Base-by-base conservation (phyloP, 1,284 basidiomycete species). In the Boletus mariae region DNA sequence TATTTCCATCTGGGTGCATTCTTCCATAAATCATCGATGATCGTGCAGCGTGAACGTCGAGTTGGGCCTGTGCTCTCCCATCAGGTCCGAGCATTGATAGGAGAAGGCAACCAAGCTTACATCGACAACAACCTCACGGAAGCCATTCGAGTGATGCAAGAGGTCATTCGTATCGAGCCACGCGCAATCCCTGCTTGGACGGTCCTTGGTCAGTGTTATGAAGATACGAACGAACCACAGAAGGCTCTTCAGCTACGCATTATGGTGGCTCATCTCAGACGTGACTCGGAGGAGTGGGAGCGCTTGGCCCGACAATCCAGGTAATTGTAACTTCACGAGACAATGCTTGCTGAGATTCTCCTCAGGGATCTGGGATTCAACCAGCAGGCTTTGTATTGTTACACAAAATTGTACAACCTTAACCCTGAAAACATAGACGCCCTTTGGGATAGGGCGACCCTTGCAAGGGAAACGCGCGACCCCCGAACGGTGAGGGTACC, bases 161-260 rank as follows among this genome's bases (percentile, higher is more conserved):
- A 98, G 66, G 91, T 98, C 58, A 94, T 98, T 53, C 83, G 92
- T 9, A 93, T 95, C 53, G 95, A 98, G 68, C 93, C 94, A 2
- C 84, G 89, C 32, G 90, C 93, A 9, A 78, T 80, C 5, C 73
- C 84, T 4, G 92, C 94, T 0, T 98, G 95, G 94, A 82, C 84
- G 9, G 91, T 94, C 0, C 80, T 97, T 4, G 91, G 89, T 1
- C 83, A 87, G 57, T 90, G 89, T 60, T 87, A 91, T 62, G 79
- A 82, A 28, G 88, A 92, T 61, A 72, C 83, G 61, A 77, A 78
- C 1, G 83, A 95, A 53, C 66, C 73, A 3, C 79, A 87, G 50
- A 89, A 87, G 58, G 87, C 86, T 0, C 75, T 97, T 12, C 92
- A 94, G 67, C 79, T 94, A 55, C 79, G 89, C 37, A 92, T 98